Percentiles rank a stretch among this genome's conserved stretches.
phyloP scores from a whole-genome alignment of 805 yeast species.

The Saccharomycopsis sp. region DNA sequence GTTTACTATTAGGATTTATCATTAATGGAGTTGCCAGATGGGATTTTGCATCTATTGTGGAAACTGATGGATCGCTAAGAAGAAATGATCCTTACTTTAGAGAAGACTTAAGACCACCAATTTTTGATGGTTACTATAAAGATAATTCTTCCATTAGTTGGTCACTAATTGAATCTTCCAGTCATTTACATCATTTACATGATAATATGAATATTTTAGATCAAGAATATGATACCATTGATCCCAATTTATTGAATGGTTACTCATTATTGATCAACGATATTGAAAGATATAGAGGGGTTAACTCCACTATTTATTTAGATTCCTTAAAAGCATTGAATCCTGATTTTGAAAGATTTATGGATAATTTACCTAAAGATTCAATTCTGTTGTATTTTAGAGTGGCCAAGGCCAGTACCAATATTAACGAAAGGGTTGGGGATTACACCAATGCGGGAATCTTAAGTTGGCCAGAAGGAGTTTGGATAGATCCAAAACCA shows the following conservation, averaged over 20 bases:
- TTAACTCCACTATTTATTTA: conserved; percentile 34
- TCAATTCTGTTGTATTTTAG: conserved; percentile 39
- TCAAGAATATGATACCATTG: neutral
- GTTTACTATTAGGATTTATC: conserved; percentile 69
- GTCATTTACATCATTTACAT: neutral
- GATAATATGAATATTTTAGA: neutral
- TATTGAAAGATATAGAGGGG: conserved; percentile 62
- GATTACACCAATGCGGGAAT: conserved; percentile 60
- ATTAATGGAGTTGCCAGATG: conserved; percentile 83
- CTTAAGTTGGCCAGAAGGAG: conserved; percentile 50
- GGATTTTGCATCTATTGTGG: conserved; percentile 88
- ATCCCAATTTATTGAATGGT: conserved; percentile 28
- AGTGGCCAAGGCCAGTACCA: conserved; percentile 40
- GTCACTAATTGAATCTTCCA: neutral
- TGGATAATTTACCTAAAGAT: conserved; percentile 23
- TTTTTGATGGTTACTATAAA: conserved; percentile 24
- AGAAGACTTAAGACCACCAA: conserved; percentile 14
- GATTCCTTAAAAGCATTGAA: conserved; percentile 26
- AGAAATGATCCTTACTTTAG: conserved; percentile 42
- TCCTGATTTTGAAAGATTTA: conserved; percentile 22
- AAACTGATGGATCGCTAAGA: conserved; percentile 54
- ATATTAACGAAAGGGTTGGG: conserved; percentile 32
- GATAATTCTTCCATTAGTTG: conserved; percentile 18
- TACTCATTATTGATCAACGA: conserved; percentile 69
- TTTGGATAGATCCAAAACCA: conserved; percentile 37